Evolutionary conservation across 2,329 filamentous ascomycete species (phyloP).

Genomic region (Pseudogymnoascus sp.): DNA sequence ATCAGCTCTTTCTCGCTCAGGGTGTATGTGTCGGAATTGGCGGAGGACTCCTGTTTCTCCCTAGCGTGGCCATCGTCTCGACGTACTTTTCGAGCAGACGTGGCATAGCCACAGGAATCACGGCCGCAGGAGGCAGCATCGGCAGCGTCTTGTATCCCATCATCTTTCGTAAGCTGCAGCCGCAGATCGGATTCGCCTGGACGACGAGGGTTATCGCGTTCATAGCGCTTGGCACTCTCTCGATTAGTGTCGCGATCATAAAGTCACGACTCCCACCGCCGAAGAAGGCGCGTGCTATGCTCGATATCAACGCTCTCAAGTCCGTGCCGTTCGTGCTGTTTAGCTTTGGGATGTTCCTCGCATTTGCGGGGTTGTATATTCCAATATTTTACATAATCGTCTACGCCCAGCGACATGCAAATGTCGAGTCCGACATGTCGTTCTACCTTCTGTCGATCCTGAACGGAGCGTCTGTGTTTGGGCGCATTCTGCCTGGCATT

Average conservation of each 20-base stretch:
- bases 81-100: slow-evolving; percentile 45
- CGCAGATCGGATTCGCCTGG: slow-evolving; percentile 48
- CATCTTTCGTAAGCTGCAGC: slow-evolving; percentile 50
- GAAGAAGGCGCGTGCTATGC: neutral
- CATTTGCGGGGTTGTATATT: neutral
- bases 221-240: slow-evolving; percentile 46
- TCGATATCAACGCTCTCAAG: neutral
- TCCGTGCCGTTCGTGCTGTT: neutral
- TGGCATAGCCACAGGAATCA: slow-evolving; percentile 41
- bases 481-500: slow-evolving; percentile 47
- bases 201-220: slow-evolving; percentile 50
- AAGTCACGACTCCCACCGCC: slow-evolving; percentile 40
- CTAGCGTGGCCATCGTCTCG: slow-evolving; percentile 33
- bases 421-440: slow-evolving; percentile 33
- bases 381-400: slow-evolving; percentile 31
- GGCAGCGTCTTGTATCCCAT: slow-evolving; percentile 55
- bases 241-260: slow-evolving; percentile 45
- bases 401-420: slow-evolving; percentile 36
- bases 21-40: slow-evolving; percentile 39
- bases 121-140: slow-evolving; percentile 41
- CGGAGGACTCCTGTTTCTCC: slow-evolving; percentile 40
- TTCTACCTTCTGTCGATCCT: slow-evolving; percentile 47
- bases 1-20: slow-evolving; percentile 45
- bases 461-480: slow-evolving; percentile 45
- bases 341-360: neutral